A percentile compares a stretch with the other conserved stretches of the same genome.
phyloP scores from a whole-genome alignment of 371 early-diverging fungal genomes.

The Chytridium lagenaria region DNA sequence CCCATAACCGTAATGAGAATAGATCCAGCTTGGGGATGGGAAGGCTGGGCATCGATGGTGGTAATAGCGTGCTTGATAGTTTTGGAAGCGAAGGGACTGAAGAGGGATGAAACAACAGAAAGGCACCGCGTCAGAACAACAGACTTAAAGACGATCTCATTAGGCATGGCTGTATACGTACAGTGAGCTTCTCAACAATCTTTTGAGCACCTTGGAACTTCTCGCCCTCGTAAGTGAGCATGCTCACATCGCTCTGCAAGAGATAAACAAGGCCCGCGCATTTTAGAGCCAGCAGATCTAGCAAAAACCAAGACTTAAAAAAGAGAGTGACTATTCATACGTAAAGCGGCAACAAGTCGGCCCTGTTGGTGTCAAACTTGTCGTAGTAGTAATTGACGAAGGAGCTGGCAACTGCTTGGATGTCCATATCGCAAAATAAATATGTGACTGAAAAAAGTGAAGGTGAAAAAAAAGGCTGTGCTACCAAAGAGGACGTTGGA shows the following conservation, averaged over 20 bases:
- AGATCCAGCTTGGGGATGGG: slow-evolving; percentile 55
- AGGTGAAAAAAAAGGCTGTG: neutral
- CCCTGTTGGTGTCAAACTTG: slow-evolving; percentile 77
- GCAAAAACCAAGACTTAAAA: no score
- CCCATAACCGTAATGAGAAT: slow-evolving; percentile 87
- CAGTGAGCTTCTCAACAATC: slow-evolving; percentile 81
- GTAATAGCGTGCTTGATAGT: slow-evolving; percentile 70
- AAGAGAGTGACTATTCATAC: no score
- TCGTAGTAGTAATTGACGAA: slow-evolving; percentile 87
- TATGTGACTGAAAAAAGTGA: neutral
- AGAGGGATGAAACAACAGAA: slow-evolving; percentile 6
- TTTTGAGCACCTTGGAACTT: slow-evolving; percentile 60
- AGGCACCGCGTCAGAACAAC: slow-evolving; percentile 8
- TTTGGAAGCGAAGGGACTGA: slow-evolving; percentile 78
- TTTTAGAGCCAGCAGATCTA: neutral
- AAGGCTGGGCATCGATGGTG: slow-evolving; percentile 83
- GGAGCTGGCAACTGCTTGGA: slow-evolving; percentile 64
- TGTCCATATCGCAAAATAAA: slow-evolving; percentile 38
- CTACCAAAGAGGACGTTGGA: no score
- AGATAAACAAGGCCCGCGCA: neutral
- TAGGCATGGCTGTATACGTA: slow-evolving; percentile 54
- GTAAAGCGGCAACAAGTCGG: slow-evolving; percentile 73
- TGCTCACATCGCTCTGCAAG: slow-evolving; percentile 74
- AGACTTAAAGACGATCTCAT: neutral
- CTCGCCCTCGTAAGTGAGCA: slow-evolving; percentile 86